A percentile compares a stretch with the other conserved stretches of the same genome.
These are phyloP conservation scores for Mycosphaerella sp. DNA, from an alignment of 2,329 filamentous ascomycete genomes.

Conservation along the genomic window DNA sequence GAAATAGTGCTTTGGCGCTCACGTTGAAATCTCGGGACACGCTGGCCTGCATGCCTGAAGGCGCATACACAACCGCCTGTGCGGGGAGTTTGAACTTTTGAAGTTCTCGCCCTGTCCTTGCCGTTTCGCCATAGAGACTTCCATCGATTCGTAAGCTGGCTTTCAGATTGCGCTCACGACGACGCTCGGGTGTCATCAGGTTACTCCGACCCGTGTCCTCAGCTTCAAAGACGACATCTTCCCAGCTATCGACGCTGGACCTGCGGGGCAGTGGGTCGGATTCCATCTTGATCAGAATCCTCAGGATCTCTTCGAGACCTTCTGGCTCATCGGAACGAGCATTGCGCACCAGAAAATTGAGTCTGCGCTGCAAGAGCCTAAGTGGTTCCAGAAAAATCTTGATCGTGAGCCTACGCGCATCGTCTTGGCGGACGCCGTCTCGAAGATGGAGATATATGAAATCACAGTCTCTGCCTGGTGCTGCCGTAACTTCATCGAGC, in stretches of 20 bases:
- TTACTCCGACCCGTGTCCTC: constrained; percentile 42
- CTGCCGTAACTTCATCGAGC: constrained; percentile 83
- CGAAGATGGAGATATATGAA: constrained; percentile 81
- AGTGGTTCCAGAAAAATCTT: constrained; percentile 91
- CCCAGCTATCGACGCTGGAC: constrained; percentile 83
- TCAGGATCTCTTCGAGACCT: constrained; percentile 63
- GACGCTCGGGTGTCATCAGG: constrained; percentile 35
- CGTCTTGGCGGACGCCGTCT: constrained; percentile 52
- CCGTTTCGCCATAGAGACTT: constrained; percentile 48
- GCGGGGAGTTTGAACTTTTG: constrained; percentile 76
- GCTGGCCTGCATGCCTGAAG: constrained; percentile 70
- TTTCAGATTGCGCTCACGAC: constrained; percentile 47
- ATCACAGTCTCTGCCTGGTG: constrained; percentile 84
- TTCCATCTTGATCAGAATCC: constrained; percentile 69
- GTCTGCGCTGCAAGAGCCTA: constrained; percentile 69
- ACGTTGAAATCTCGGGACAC: constrained; percentile 81
- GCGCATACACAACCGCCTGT: constrained; percentile 76
- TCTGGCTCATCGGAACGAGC: constrained; percentile 65
- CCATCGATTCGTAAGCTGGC: constrained; percentile 57
- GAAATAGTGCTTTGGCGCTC: constrained; percentile 89
- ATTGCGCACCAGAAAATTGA: constrained; percentile 81
- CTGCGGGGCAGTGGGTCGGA: constrained; percentile 53
- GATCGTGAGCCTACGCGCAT: constrained; percentile 70
- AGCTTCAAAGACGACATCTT: constrained; percentile 58
- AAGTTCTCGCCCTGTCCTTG: constrained; percentile 41